Conservation (phyloP, 1,139 yeast genomes). For the Sugiyamaella paludigena region DNA sequence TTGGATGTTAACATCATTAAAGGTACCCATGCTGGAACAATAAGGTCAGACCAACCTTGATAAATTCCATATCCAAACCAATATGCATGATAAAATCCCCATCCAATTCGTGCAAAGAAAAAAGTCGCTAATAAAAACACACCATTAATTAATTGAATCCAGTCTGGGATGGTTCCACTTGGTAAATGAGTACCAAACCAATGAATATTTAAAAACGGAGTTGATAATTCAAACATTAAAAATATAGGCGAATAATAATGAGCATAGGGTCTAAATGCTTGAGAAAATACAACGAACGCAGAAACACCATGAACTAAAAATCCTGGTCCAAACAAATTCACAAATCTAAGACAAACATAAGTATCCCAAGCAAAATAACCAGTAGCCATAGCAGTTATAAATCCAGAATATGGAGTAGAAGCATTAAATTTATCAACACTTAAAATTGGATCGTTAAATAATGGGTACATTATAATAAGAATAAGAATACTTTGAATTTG, state of each 20-base stretch:
- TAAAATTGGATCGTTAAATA: conserved; percentile 55
- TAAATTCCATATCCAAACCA: conserved; percentile 29
- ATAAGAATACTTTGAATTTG: conserved; percentile 74
- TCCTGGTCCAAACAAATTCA: conserved; percentile 71
- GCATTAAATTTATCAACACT: conserved; percentile 56
- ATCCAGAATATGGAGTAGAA: conserved; percentile 68
- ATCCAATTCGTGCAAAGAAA: conserved; percentile 72
- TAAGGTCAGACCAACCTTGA: conserved; percentile 27
- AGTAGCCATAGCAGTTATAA: conserved; percentile 65
- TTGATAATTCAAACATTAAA: conserved; percentile 81
- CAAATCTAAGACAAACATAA: conserved; percentile 58
- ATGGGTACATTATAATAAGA: conserved; percentile 52
- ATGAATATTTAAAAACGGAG: conserved; percentile 88
- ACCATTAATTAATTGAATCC: conserved; percentile 64
- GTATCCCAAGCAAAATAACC: conserved; percentile 96
- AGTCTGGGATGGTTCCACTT: conserved; percentile 49
- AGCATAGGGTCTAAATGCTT: conserved; percentile 69
- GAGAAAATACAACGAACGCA: conserved; percentile 69
- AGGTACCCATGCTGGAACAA: conserved; percentile 42
- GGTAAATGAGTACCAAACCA: conserved; percentile 86
- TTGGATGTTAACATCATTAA: conserved; percentile 58
- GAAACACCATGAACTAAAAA: conserved; percentile 84
- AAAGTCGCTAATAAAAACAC: conserved; percentile 63
- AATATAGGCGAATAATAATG: conserved; percentile 83
- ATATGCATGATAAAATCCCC: conserved; percentile 80